Evolutionary conservation across 305 asterid genomes (phyloP), one percentile per base, ranked within the genome.

Genomic region (Stenogyne calaminthoides): DNA sequence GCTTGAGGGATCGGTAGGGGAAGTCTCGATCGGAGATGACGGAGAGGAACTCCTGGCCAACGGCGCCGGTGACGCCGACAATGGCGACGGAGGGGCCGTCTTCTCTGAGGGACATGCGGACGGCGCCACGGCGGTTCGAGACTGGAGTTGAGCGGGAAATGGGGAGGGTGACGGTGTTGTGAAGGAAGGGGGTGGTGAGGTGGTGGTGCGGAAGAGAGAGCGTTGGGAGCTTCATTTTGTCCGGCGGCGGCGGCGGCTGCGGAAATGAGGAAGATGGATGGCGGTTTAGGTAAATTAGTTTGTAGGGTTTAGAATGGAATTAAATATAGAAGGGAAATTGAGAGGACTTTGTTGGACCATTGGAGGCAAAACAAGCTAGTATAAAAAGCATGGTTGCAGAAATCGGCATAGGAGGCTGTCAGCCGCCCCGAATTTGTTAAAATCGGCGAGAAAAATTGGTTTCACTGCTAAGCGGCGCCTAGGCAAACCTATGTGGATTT

Each of bases 11-110:
- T 39, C 94, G 80, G 81, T 90, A 92, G 10, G 98, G 94, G 68
- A 91, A 93, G 65, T 88, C 79, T 5, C 95, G 96, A 67, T 89
- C 95, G 52, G 97, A 84, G 7, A 93, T 70, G 18, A 93, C 97
- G 63, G 97, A 88, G 71, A 93, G 96, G 69, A 91, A 91, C 74
- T 93, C 98, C 71, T 91, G 91, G 9, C 97, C 97, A 12, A 93
- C 98, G 46, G 96, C 97, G 19, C 96, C 97, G 54, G 96, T 91
- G 55, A 88, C 92, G 12, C 98, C 96, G 65, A 89, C 96, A 19
- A 93, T 76, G 60, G 98, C 94, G 11, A 93, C 67, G 54, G 97
- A 91, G 51, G 98, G 97, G 59, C 88, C 96, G 73, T 82, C 88
- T 61, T 92, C 91, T 1, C 78, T 77, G 77, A 92, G 98, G 49